phyloP scores from a whole-genome alignment of 2,329 filamentous ascomycete species.

The Zasmidium cellare region DNA sequence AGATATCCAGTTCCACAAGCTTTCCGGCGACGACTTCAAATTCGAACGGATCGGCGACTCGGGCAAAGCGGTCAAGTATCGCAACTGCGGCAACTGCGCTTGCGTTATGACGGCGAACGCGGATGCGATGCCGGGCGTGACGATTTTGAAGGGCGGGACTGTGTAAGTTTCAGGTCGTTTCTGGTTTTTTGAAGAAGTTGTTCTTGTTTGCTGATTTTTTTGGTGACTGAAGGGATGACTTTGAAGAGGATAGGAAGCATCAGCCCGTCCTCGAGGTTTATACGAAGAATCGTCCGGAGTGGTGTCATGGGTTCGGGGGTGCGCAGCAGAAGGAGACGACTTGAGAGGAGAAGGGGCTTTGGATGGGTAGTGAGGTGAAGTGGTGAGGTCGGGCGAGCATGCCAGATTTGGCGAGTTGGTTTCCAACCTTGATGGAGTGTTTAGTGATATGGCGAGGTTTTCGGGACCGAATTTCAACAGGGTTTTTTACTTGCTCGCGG shows the following conservation, averaged over 20 bases:
- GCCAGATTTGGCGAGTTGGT: no score
- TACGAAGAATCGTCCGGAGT: slow-evolving; percentile 30
- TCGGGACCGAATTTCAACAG: no score
- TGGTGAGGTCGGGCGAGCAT: background rate
- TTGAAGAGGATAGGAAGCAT: slow-evolving; percentile 21
- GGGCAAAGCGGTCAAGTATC: slow-evolving; percentile 33
- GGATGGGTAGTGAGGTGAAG: background rate
- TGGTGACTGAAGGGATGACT: slow-evolving; percentile 23
- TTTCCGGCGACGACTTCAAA: slow-evolving; percentile 27
- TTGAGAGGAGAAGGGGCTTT: background rate
- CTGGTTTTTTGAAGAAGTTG: background rate
- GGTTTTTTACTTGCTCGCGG: no score
- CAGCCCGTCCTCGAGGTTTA: slow-evolving; percentile 33
- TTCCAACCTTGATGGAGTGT: no score
- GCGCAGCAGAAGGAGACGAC: slow-evolving; percentile 28
- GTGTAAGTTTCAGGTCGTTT: slow-evolving; percentile 10
- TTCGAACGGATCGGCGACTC: slow-evolving; percentile 32
- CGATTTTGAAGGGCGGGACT: slow-evolving; percentile 35
- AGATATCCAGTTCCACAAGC: slow-evolving; percentile 27
- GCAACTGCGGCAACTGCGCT: slow-evolving; percentile 32
- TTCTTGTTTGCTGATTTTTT: background rate
- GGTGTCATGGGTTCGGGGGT: slow-evolving; percentile 26
- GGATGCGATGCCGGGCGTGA: slow-evolving; percentile 26
- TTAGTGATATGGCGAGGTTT: no score
- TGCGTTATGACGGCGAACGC: slow-evolving; percentile 30